Percentiles rank a stretch among this genome's conserved stretches.
Evolutionary conservation across 345 rosid species (phyloP).

Genomic region (Citropsis articulata): DNA sequence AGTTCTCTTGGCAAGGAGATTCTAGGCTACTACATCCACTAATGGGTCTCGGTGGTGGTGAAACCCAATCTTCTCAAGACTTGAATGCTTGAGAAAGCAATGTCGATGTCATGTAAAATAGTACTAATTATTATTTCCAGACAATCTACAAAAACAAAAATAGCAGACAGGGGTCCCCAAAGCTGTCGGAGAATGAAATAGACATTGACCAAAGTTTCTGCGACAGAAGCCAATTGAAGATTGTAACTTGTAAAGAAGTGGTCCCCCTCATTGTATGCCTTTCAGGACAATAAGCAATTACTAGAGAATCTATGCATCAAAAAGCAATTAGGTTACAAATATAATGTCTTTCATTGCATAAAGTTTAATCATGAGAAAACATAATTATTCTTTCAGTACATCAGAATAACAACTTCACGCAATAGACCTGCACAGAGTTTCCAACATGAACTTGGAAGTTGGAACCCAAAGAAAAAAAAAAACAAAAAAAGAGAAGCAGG

Average conservation of each 20-base stretch:
- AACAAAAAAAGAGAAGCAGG: not conserved
- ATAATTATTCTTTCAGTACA: not conserved
- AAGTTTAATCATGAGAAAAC: not conserved
- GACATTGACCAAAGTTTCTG: slow-evolving; percentile 52
- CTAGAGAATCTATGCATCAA: slow-evolving; percentile 21
- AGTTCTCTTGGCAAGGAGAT: slow-evolving; percentile 41
- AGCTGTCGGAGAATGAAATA: slow-evolving; percentile 54
- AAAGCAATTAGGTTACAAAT: slow-evolving; percentile 14
- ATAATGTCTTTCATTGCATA: slow-evolving; percentile 17
- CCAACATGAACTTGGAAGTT: not conserved
- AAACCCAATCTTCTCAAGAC: slow-evolving; percentile 22
- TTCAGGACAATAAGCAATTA: slow-evolving; percentile 24
- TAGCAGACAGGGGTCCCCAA: slow-evolving; percentile 62
- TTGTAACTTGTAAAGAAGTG: slow-evolving; percentile 48
- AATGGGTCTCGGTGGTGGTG: slow-evolving; percentile 37
- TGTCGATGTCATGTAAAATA: slow-evolving; percentile 28
- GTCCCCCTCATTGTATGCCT: slow-evolving; percentile 30
- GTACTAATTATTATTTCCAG: slow-evolving; percentile 17
- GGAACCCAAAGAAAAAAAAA: not conserved
- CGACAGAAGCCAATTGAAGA: slow-evolving; percentile 57
- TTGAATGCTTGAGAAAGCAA: slow-evolving; percentile 23
- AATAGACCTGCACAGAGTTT: not conserved
- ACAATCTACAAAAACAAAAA: slow-evolving; percentile 27
- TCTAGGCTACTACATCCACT: slow-evolving; percentile 44
- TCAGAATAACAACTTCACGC: not conserved